These are phyloP conservation scores for Lachnum nothofagi DNA, from an alignment of 2,329 filamentous ascomycete species.

Conservation along the genomic window DNA sequence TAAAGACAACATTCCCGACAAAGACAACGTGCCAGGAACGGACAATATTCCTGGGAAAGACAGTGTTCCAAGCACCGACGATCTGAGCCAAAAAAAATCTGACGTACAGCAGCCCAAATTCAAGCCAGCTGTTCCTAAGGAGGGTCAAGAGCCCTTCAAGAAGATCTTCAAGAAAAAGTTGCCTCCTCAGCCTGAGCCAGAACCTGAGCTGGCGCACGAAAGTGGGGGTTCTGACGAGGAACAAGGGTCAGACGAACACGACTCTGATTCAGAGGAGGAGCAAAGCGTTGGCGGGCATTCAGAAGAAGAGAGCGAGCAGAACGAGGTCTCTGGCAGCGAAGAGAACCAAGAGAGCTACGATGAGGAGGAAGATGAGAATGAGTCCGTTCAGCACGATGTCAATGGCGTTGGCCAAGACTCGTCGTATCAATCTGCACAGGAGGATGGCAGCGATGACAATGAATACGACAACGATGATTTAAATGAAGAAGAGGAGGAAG, in stretches of 20 bases:
- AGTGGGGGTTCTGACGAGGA: slow-evolving; percentile 1
- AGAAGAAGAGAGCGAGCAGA: slow-evolving; percentile 1
- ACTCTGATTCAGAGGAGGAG: neutral
- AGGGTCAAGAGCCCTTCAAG: neutral
- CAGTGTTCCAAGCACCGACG: neutral
- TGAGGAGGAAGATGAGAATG: slow-evolving; percentile 3
- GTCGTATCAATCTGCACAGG: neutral
- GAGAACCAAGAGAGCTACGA: slow-evolving; percentile 4
- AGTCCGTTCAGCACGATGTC: neutral
- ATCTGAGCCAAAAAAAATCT: neutral
- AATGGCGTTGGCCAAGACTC: neutral
- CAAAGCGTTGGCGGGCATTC: neutral
- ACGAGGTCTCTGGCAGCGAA: slow-evolving; percentile 6
- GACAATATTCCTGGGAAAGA: neutral
- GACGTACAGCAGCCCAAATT: slow-evolving; percentile 13
- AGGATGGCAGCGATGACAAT: slow-evolving; percentile 5
- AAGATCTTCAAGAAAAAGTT: slow-evolving; percentile 13
- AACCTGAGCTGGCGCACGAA: slow-evolving; percentile 15
- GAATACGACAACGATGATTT: slow-evolving; percentile 1
- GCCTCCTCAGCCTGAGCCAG: slow-evolving; percentile 15
- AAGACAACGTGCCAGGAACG: neutral
- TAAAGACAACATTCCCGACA: neutral
- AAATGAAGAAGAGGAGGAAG: slow-evolving; percentile 7
- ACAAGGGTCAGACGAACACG: neutral
- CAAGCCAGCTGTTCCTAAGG: slow-evolving; percentile 6